Percentiles rank a stretch among this genome's conserved stretches.
phyloP scores from a whole-genome alignment of 306 rosid genomes.

The Prunus padus region DNA sequence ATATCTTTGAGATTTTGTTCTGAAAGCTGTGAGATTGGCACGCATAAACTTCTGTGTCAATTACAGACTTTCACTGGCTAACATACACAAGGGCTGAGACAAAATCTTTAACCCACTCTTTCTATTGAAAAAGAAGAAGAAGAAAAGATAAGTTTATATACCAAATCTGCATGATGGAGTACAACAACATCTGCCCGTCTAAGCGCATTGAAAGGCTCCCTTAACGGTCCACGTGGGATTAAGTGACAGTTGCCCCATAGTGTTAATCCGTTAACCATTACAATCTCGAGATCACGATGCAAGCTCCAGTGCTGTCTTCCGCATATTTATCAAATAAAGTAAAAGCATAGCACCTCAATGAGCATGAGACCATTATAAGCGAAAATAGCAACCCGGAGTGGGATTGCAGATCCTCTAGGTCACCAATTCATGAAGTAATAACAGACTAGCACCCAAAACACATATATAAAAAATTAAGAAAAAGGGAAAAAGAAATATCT shows the following conservation, averaged over 20 bases:
- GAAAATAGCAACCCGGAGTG: not conserved
- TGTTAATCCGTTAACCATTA: constrained; percentile 81
- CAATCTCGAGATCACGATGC: constrained; percentile 77
- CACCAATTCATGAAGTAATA: not conserved
- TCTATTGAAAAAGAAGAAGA: not conserved
- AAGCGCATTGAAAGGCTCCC: constrained; percentile 79
- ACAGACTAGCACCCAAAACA: not conserved
- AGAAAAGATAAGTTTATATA: constrained; percentile 24
- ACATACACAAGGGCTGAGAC: not conserved
- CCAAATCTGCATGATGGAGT: constrained; percentile 83
- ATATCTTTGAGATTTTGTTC: constrained; percentile 50
- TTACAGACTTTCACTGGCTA: not conserved
- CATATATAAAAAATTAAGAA: not conserved
- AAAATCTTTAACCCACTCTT: not conserved
- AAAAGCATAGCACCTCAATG: constrained; percentile 12
- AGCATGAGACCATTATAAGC: constrained; percentile 3
- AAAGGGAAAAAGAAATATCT: not conserved
- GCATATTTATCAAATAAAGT: constrained; percentile 23
- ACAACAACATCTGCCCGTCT: constrained; percentile 67
- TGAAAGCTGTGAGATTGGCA: constrained; percentile 56
- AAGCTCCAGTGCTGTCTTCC: constrained; percentile 85
- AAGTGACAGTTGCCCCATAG: constrained; percentile 71
- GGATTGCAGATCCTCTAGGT: not conserved
- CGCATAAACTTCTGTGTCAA: constrained; percentile 23
- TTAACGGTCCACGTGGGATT: constrained; percentile 84